Base-by-base conservation (phyloP, 345 rosid genomes). In the Turnera subulata region DNA sequence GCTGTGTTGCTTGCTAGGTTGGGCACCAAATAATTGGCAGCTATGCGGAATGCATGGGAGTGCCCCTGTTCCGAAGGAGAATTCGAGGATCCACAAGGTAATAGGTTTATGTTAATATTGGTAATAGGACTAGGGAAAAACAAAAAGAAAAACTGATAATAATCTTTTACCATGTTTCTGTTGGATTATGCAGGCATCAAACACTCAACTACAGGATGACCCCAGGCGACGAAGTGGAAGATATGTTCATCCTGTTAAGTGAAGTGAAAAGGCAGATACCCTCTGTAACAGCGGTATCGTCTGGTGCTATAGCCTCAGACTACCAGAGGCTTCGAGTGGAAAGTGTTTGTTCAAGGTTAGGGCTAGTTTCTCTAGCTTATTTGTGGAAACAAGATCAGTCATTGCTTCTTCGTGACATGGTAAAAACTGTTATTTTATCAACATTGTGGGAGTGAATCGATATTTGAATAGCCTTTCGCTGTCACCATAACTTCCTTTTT, bases 321-420 rank as follows among this genome's bases (percentile, higher is more conserved):
- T 93, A 93, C 67, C 99, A 93, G 54, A 76, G 99, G 71, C 76
- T 89, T 63, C 83, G 97, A 24, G 97, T 93, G 61, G 99, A 93
- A 74, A 85, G 85, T 77, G 82, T 93, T 65, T 93, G 99, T 76
- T 93, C 97, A 67, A 82, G 97, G 84, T 80, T 93, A 82, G 99
- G 96, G 69, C 91, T 93, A 74, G 91, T 93, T 78, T 89, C 99
- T 75, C 80, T 93, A 66, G 95, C 90, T 65, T 89, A 72, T 81
- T 80, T 93, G 77, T 93, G 97, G 99, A 93, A 82, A 82, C 96
- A 89, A 67, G 96, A 93, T 78, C 99, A 89, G 74, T 82, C 97
- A 0, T 52, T 84, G 77, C 97, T 93, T 73, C 96, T 93, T 75
- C 92, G 62, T 53, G 90, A 87, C 77, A 93, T 93, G 99, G 99